A percentile compares a stretch with the other conserved stretches of the same genome.
Evolutionary conservation across 345 rosid genomes (phyloP).

Genomic region (Eucalyptus cloeziana): DNA sequence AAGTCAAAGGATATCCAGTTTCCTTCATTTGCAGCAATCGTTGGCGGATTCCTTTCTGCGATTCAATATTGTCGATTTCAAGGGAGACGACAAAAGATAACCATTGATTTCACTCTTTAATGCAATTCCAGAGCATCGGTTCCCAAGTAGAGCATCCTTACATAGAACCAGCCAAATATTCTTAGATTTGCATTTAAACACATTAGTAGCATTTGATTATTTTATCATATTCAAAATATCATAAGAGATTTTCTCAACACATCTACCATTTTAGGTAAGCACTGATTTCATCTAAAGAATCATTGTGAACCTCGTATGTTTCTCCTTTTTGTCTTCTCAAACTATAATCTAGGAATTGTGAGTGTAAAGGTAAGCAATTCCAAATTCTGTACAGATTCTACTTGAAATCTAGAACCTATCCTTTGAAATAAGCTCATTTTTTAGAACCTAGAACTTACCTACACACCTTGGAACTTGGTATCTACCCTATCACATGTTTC

Average conservation of each 20-base stretch:
- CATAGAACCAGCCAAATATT: background rate
- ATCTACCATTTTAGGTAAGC: background rate
- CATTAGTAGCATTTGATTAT: background rate
- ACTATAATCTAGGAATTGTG: background rate
- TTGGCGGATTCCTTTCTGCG: background rate
- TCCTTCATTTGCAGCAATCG: background rate
- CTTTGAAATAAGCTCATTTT: too few species aligned
- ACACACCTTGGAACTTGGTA: too few species aligned
- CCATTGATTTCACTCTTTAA: background rate
- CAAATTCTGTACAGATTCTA: accelerated
- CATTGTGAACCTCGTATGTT: background rate
- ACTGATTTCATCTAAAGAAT: background rate
- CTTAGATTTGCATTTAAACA: background rate
- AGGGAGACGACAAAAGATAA: background rate
- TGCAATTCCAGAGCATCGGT: background rate
- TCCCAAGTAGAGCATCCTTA: background rate
- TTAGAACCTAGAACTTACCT: too few species aligned
- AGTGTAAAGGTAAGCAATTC: too few species aligned
- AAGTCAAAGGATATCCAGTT: background rate
- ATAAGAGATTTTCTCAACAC: background rate
- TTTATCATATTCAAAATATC: background rate
- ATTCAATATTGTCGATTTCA: background rate
- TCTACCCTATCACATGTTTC: too few species aligned
- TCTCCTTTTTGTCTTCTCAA: background rate
- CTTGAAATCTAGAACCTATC: too few species aligned